A percentile compares a stretch with the other conserved stretches of the same genome.
Evolutionary conservation across 345 rosid species (phyloP).

Genomic region (Euphorbia peplus): DNA sequence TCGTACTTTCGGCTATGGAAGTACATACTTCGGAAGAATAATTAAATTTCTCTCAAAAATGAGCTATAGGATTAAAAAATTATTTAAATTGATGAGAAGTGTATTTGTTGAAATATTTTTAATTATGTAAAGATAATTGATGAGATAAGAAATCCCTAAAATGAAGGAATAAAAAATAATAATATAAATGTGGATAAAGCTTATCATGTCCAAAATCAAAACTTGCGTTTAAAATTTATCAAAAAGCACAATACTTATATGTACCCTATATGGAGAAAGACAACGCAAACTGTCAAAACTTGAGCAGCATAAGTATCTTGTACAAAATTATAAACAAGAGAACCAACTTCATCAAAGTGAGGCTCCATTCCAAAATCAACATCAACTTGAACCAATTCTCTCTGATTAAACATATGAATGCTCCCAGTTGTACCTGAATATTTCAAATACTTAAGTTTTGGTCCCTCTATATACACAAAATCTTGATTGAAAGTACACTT

Average conservation of each 20-base stretch:
- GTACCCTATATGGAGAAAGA: slow-evolving; percentile 36
- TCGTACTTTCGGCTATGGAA: no score
- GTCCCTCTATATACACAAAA: slow-evolving; percentile 18
- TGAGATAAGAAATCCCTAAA: no score
- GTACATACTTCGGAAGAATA: no score
- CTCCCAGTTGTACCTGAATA: slow-evolving; percentile 24
- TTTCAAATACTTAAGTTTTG: slow-evolving; percentile 26
- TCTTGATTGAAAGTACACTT: slow-evolving; percentile 15
- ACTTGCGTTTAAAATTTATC: background rate
- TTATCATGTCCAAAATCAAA: no score
- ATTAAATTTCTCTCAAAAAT: no score
- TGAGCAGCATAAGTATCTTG: slow-evolving; percentile 16
- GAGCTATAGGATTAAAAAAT: no score
- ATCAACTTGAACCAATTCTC: slow-evolving; percentile 23
- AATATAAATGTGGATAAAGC: no score
- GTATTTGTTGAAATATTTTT: no score
- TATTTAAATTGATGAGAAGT: no score
- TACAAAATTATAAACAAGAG: slow-evolving; percentile 19
- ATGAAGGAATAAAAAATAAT: no score
- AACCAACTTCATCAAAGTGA: slow-evolving; percentile 21
- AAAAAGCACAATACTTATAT: no score
- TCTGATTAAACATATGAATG: slow-evolving; percentile 11
- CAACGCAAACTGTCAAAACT: slow-evolving; percentile 27
- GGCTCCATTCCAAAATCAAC: slow-evolving; percentile 35
- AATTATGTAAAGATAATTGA: no score